Evolutionary conservation across 805 yeast species (phyloP), one percentile per base, ranked within the genome.

Genomic region (Cephaloascus albidus): DNA sequence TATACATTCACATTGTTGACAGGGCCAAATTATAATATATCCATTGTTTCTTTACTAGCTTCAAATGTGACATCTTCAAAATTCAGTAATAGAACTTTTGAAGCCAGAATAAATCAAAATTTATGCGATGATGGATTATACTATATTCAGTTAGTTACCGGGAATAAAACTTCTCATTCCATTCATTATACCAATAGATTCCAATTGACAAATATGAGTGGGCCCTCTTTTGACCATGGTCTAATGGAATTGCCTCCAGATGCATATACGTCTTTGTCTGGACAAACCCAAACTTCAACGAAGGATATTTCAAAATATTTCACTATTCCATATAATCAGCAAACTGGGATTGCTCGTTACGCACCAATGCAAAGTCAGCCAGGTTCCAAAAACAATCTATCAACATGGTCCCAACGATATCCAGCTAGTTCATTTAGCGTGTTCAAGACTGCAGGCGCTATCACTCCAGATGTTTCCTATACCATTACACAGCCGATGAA

Each of bases 321-420:
- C 56, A 55, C 80, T 3, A 63, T 88, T 6, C 72, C 94, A 2
- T 90, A 89, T 62, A 73, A 85, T 3, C 45, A 50, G 49, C 97
- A 90, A 63, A 81, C 93, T 0, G 96, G 96, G 20, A 58, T 48
- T 17, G 76, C 85, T 6, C 74, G 89, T 50, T 85, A 62, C 58
- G 97, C 97, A 1, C 96, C 97, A 39, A 86, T 88, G 96, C 97
- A 89, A 63, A 57, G 68, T 42, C 96, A 87, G 60, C 97, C 98
- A 4, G 85, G 81, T 3, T 52, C 83, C 1, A 63, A 61, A 8
- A 74, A 86, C 20, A 84, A 95, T 1, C 74, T 68, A 30, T 69
- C 81, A 8, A 60, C 80, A 3, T 82, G 89, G 81, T 55, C 81
- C 10, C 71, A 79, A 48, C 67, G 76, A 46, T 80, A 60, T 55